Evolutionary conservation across 2,329 filamentous ascomycete species (phyloP).

Genomic region (Trichoderma breve): DNA sequence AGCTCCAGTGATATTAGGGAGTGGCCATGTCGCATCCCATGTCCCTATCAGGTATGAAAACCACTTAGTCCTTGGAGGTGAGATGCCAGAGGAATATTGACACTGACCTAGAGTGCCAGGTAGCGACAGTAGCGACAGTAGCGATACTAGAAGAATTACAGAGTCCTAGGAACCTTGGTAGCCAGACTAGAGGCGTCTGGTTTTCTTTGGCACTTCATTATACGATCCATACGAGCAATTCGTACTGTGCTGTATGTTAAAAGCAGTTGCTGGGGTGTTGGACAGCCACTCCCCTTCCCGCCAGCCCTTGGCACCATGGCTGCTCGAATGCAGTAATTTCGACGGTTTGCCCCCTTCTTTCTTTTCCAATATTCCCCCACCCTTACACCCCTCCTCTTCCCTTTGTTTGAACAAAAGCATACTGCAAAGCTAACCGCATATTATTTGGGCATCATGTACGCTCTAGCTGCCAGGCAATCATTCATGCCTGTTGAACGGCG

Average conservation of each 20-base stretch:
- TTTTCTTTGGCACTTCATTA: neutral
- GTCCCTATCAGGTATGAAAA: neutral
- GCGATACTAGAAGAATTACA: neutral
- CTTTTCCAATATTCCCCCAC: neutral
- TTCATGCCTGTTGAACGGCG: neutral
- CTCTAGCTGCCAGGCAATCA: conserved; percentile 3
- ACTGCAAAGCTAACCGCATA: neutral
- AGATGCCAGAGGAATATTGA: neutral
- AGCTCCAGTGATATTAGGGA: neutral
- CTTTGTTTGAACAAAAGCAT: neutral
- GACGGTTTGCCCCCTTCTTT: neutral
- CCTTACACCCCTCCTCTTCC: neutral
- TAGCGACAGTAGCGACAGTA: neutral
- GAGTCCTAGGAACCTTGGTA: neutral
- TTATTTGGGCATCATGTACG: neutral
- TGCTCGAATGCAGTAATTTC: neutral
- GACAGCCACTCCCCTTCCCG: neutral
- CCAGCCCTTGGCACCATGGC: neutral
- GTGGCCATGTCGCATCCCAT: neutral
- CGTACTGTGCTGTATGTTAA: neutral
- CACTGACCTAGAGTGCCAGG: neutral
- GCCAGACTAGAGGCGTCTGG: neutral
- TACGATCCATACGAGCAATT: neutral
- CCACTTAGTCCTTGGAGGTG: neutral
- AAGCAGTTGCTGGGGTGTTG: neutral